Evolutionary conservation across 2,329 filamentous ascomycete species (phyloP), one percentile per base, ranked within the genome.

Genomic region (Exophiala alcalophila): DNA sequence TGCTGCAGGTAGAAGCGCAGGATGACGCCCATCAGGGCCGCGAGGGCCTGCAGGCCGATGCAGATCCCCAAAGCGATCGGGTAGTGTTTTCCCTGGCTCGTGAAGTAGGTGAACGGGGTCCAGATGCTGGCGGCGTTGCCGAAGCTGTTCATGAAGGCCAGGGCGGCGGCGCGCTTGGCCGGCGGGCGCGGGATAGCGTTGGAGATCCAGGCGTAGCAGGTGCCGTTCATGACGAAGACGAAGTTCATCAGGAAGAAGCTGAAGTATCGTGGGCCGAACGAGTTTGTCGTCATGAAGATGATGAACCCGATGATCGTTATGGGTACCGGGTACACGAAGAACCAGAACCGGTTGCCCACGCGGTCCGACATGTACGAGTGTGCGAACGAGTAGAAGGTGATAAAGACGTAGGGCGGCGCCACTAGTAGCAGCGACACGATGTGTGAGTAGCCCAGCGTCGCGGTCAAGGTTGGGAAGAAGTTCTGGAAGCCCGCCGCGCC

Each of bases 151-250:
- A 78, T 76, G 32, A 76, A 71, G 1, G 74, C 74, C 33, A 73
- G 69, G 0, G 74, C 72, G 1, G 72, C 73, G 2, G 74, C 74
- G 28, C 74, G 70, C 57, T 78, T 78, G 2, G 73, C 74, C 0
- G 73, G 71, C 0, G 74, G 74, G 0, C 73, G 68, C 0, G 73
- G 68, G 20, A 78, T 68, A 2, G 69, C 66, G 24, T 66, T 69
- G 1, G 69, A 68, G 36, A 77, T 73, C 74, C 74, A 76, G 3
- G 66, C 64, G 47, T 64, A 70, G 9, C 65, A 47, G 3, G 71
- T 75, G 23, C 70, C 70, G 61, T 75, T 75, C 59, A 72, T 72
- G n/a, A 72, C 68, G 50, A 78, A 77, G 46, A 78, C 67, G 52
- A 78, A 77, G 63, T 43, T 26, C 39, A 77, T 71, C 23, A 77